A percentile compares a stretch with the other conserved stretches of the same genome.
Evolutionary conservation across 805 yeast genomes (phyloP).

Genomic region (Wickerhamomyces ciferrii): DNA sequence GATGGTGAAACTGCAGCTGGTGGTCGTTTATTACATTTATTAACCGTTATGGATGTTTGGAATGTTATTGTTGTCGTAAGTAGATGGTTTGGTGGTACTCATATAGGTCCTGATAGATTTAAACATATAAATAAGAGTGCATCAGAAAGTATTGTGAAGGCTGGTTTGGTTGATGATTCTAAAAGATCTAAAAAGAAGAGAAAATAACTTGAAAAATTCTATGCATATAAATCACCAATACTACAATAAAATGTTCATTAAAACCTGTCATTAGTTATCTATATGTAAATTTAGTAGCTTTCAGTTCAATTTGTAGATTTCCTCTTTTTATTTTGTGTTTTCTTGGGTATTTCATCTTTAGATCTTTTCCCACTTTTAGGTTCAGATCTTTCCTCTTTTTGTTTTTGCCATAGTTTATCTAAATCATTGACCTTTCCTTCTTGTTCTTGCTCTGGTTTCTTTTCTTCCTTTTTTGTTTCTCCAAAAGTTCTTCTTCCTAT

Average conservation of each 20-base stretch:
- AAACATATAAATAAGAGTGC: slow-evolving; percentile 90
- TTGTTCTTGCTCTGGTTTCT: slow-evolving; percentile 1
- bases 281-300: neutral
- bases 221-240: no score
- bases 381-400: slow-evolving; percentile 12
- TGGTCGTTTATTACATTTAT: slow-evolving; percentile 70
- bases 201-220: slow-evolving; percentile 8
- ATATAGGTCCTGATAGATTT: slow-evolving; percentile 89
- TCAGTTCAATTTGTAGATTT: slow-evolving; percentile 5
- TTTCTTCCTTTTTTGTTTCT: slow-evolving; percentile 16
- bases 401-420: slow-evolving; percentile 20
- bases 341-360: slow-evolving; percentile 10
- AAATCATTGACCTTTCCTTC: slow-evolving; percentile 7
- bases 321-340: slow-evolving; percentile 11
- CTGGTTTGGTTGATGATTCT: slow-evolving; percentile 37
- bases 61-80: slow-evolving; percentile 73
- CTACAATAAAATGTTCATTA: neutral
- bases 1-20: slow-evolving; percentile 99
- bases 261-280: neutral
- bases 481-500: slow-evolving; percentile 27
- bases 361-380: slow-evolving; percentile 6
- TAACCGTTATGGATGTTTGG: slow-evolving; percentile 72
- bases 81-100: slow-evolving; percentile 92
- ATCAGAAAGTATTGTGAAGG: slow-evolving; percentile 72
- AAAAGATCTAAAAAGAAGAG: slow-evolving; percentile 23